Percentiles rank a stretch among this genome's conserved stretches.
These are phyloP conservation scores for Brassica carinata DNA, from an alignment of 345 rosid genomes.

Conservation along the genomic window DNA sequence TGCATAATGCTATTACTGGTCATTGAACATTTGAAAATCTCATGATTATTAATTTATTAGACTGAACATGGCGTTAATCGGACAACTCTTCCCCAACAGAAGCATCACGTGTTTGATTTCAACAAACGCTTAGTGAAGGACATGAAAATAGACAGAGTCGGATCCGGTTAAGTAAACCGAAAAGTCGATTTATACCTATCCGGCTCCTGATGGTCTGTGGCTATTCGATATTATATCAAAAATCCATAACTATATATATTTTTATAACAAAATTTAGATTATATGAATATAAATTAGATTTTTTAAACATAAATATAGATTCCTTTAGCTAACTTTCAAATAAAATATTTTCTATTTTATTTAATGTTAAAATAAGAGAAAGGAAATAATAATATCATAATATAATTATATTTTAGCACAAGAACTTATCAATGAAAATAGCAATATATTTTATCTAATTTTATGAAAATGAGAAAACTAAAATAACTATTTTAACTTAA, in stretches of 20 bases:
- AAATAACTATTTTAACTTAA: no score
- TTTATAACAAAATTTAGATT: no score
- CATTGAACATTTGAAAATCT: conserved; percentile 74
- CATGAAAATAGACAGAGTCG: conserved; percentile 84
- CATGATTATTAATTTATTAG: conserved; percentile 62
- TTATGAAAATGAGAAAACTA: no score
- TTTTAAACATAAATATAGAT: neutral
- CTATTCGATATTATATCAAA: neutral
- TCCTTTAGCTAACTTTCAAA: neutral
- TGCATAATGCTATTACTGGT: conserved; percentile 95
- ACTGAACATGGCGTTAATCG: conserved; percentile 82
- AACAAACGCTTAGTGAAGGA: conserved; percentile 69
- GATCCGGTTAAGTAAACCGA: conserved; percentile 64
- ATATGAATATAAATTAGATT: neutral
- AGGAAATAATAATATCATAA: no score
- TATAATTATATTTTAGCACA: no score
- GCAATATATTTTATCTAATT: no score
- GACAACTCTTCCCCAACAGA: conserved; percentile 78
- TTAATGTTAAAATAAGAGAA: no score
- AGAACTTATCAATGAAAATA: no score
- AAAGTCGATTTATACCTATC: conserved; percentile 89
- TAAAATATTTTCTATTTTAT: no score
- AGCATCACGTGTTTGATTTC: conserved; percentile 71
- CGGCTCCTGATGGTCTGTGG: conserved; percentile 96
- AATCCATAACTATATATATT: no score